Evolutionary conservation across 2,329 filamentous ascomycete species (phyloP), one percentile per base, ranked within the genome.

Genomic region (Aspergillus fumigatiaffinis): DNA sequence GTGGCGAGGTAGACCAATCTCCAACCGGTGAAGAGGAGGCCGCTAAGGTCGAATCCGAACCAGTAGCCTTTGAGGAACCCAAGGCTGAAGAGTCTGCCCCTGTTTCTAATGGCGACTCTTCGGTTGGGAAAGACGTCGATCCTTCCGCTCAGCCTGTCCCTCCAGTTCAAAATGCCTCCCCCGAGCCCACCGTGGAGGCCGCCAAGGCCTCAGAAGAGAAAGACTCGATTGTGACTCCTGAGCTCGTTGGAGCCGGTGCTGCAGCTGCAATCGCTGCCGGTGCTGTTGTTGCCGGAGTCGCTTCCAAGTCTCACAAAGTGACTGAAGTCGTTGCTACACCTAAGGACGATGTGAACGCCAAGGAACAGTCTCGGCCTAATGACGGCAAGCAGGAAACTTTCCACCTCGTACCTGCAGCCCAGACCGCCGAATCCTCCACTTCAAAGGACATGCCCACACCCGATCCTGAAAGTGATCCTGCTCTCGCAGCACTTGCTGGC

Each of bases 381-480:
- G 61, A 63, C 41, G 35, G 38, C 32, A 59, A 61, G 58, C 57
- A 55, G 50, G 57, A 64, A 42, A 54, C 53, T 7, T 25, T 35
- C 10, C 17, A 50, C 10, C 35, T 49, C 5, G 41, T 51, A 35
- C 29, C 60, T 21, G 59, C 67, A 52, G 20, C 60, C 26, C 59
- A 68, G 53, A 51, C 63, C 29, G 55, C 63, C 54, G 60, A 26
- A 47, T 57, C 60, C 38, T 60, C 60, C 42, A 54, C 55, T 44
- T 56, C 54, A 52, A 54, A 64, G 50, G 64, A 66, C 32, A 61
- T 61, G 26, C 67, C 65, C 38, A 66, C 67, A 14, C 67, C 65
- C 25, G 72, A 72, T 46, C 65, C 68, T 52, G 65, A 70, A 63
- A 63, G 70, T 63, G 69, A 73, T 65, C 61, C 65, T 52, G 59